Evolutionary conservation across 1,139 yeast genomes (phyloP), one percentile per base, ranked within the genome.

Genomic region (Blastobotrys persicus): DNA sequence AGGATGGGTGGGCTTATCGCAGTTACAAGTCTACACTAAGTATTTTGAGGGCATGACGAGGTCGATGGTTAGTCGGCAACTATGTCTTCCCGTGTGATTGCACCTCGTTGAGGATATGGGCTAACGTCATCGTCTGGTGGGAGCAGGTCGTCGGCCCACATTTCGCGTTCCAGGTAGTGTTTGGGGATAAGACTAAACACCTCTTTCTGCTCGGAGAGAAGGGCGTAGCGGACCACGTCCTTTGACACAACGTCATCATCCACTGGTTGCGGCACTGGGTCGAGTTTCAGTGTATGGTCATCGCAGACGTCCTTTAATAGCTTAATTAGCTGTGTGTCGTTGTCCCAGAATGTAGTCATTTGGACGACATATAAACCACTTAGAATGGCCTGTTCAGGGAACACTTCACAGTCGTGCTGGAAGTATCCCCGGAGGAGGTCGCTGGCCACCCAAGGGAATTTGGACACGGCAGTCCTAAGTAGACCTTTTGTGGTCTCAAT

Each of bases 401-500:
- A 17, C 31, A 42, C 40, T 14, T 38, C 39, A 14, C 35, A 42
- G n/a, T 34, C 43, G 20, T 41, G 33, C n/a, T 32, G 23, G 20
- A 37, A 39, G 3, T 47, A 35, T 11, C 39, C 37, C 12, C 47
- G 50, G 6, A 81, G 67, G 34, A 85, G 65, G 58, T 70, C 72
- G 47, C 69, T 72, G 1, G 84, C 85, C 5, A 85, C 72, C 62
- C 74, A 79, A 2, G 94, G 86, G 64, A 84, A 83, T 13, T 71
- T 68, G 4, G 68, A 55, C 55, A 76, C 81, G 0, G 94, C 92
- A 7, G 31, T 59, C 32, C 61, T 58, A 49, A 88, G 66, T 16
- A 76, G 75, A 1, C 56, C 54, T 41, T 64, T 70, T 0, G 95
- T 92, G 9, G 66, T 65, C 0, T 66, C 71, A 4, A 38, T 46